A percentile compares a stretch with the other conserved stretches of the same genome.
Evolutionary conservation across 1,139 yeast genomes (phyloP).

Genomic region (Kodamaea derodonti): DNA sequence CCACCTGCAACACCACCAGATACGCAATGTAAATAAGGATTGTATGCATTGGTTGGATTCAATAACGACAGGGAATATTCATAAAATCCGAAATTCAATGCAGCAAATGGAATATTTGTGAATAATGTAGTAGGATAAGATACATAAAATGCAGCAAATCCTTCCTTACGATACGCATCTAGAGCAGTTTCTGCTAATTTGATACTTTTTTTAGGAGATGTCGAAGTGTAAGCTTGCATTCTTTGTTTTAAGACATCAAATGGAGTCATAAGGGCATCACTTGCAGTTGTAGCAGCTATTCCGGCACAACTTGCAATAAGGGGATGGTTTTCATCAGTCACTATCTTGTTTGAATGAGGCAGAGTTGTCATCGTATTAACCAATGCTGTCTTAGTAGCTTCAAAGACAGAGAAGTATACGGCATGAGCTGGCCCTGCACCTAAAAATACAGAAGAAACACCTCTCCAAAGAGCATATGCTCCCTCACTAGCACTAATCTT

Average conservation of each 20-base stretch:
- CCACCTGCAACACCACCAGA: constrained; percentile 97
- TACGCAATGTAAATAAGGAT: constrained; percentile 88
- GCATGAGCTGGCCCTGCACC: constrained; percentile 99
- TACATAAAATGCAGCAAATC: constrained; percentile 78
- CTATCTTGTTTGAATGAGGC: constrained; percentile 32
- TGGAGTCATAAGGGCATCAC: constrained; percentile 97
- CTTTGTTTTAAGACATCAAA: constrained; percentile 90
- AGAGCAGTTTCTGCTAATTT: constrained; percentile 36
- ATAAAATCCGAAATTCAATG: constrained; percentile 89
- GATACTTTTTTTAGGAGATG: constrained; percentile 15
- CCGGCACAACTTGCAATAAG: constrained; percentile 84
- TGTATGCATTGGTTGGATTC: constrained; percentile 76
- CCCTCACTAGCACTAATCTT: constrained; percentile 88
- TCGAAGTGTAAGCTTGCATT: constrained; percentile 34
- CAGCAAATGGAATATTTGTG: constrained; percentile 94
- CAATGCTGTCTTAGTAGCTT: constrained; percentile 65
- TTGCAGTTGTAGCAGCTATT: constrained; percentile 87
- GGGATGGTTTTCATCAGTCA: constrained; percentile 71
- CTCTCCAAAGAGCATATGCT: constrained; percentile 86
- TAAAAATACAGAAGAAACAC: constrained; percentile 84
- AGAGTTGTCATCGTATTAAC: constrained; percentile 37
- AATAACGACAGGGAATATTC: constrained; percentile 75
- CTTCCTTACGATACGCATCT: constrained; percentile 67
- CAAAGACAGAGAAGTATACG: constrained; percentile 94
- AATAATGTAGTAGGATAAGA: constrained; percentile 93